Evolutionary conservation across 2,329 filamentous ascomycete genomes (phyloP), one percentile per base, ranked within the genome.

Genomic region (Aspergillus pseudoviridinutans): DNA sequence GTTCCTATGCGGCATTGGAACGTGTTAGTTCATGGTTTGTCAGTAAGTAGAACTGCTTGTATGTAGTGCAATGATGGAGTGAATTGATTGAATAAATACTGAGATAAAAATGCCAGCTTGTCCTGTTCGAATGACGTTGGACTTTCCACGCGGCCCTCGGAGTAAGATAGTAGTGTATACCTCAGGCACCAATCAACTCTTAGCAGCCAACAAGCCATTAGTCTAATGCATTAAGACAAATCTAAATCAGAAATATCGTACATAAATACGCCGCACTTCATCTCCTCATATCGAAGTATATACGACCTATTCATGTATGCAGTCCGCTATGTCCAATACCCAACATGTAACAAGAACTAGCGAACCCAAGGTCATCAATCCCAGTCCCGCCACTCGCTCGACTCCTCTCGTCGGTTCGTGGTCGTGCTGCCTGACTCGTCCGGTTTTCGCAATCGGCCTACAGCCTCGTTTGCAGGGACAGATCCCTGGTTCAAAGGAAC

Each of bases 381-480:
- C 74, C 74, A 76, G 49, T 76, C 66, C 7, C 71, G 68, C 74
- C 74, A 77, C 61, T 74, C 74, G 56, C 75, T 70, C 27, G 65
- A 61, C n/a, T 65, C 58, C 44, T 55, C 49, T 44, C 54, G 47
- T 41, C 51, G 59, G 25, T 58, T 55, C n/a, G 53, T 44, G 51
- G 49, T 14, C 49, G 28, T 44, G 22, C 52, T 35, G 35, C 44
- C 55, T 47, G 44, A 5, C 44, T 27, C 44, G 12, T 47, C 12
- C n/a, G 42, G n/a, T 24, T 46, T 46, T 14, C 12, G 44, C 12
- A 25, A 27, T 24, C 24, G 44, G 44, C 12, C 24, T 12, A 25
- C 24, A 24, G 20, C 20, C 22, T 3, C 24, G 24, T 47, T 24
- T 12, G n/a, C 3, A 17, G 41, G 14, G n/a, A 20, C 22, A 3